Percentiles rank a stretch among this genome's conserved stretches.
Conservation (phyloP, 805 yeast species). For the Isabelozyma heimii region DNA sequence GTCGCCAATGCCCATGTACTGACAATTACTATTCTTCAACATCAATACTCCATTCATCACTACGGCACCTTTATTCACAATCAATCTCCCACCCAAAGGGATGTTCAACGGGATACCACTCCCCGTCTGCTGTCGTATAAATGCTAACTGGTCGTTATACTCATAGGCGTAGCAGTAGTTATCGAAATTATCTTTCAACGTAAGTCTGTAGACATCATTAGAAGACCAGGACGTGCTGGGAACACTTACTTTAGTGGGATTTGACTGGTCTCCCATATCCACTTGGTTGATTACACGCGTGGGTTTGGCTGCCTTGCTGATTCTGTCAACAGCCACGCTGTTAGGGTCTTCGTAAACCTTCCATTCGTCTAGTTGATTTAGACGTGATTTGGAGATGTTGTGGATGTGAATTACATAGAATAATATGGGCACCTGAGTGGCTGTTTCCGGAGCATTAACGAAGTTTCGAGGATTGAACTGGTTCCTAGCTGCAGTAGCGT, state of each 20-base stretch:
- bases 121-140: conserved; percentile 32
- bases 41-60: conserved; percentile 47
- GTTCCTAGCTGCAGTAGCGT: neutral
- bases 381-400: conserved; percentile 50
- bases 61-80: conserved; percentile 46
- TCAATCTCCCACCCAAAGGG: conserved; percentile 57
- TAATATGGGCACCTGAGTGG: conserved; percentile 18
- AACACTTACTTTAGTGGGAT: conserved; percentile 1
- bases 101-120: conserved; percentile 33
- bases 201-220: conserved; percentile 46
- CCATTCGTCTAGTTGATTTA: conserved; percentile 56
- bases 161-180: conserved; percentile 59
- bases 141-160: conserved; percentile 44
- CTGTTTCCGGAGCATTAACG: conserved; percentile 5
- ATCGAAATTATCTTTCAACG: conserved; percentile 53
- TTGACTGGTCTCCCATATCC: conserved; percentile 40
- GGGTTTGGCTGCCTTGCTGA: conserved; percentile 23
- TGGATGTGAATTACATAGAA: conserved; percentile 58
- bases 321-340: conserved; percentile 57
- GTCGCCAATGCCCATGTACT: conserved; percentile 28
- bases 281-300: conserved; percentile 47
- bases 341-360: conserved; percentile 52
- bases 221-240: conserved; percentile 2
- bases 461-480: conserved; percentile 7
- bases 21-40: conserved; percentile 28